Conservation (phyloP, 768 basidiomycete genomes). For the Xanthoconium stramineum region DNA sequence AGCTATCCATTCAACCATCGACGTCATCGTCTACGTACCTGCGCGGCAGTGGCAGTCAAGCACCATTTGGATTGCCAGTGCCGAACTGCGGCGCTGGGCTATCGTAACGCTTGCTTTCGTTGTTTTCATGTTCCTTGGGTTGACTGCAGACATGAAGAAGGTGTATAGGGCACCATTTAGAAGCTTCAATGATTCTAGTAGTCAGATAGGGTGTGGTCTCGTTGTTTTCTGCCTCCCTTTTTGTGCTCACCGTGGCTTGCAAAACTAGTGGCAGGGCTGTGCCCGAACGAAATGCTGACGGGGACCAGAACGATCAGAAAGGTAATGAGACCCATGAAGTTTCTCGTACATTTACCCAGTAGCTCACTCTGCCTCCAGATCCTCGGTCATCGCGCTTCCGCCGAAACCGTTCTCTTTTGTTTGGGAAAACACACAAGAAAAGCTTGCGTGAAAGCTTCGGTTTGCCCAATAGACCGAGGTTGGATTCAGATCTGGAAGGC, state of each 20-base stretch:
- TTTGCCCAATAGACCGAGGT: background rate
- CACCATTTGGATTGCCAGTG: background rate
- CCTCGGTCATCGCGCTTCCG: background rate
- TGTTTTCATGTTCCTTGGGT: conserved; percentile 17
- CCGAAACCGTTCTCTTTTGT: background rate
- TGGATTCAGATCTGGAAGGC: background rate
- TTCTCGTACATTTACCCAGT: background rate
- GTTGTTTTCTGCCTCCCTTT: background rate
- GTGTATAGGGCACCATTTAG: conserved; percentile 9
- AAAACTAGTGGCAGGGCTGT: background rate
- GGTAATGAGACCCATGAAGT: background rate
- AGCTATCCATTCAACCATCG: conserved; percentile 12
- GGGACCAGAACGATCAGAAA: background rate
- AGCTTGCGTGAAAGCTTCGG: background rate
- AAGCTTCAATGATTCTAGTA: background rate
- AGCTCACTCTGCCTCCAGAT: background rate
- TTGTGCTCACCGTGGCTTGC: background rate
- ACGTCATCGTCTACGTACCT: conserved; percentile 5
- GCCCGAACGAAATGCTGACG: background rate
- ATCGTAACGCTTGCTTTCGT: conserved; percentile 8
- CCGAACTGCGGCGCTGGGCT: conserved; percentile 22
- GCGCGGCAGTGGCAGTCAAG: conserved; percentile 10
- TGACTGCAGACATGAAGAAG: conserved; percentile 14
- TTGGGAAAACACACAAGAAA: background rate
- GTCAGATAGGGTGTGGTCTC: background rate